Evolutionary conservation across 495 filamentous ascomycete genomes (phyloP).

Genomic region (Friedmanniomyces endolithicus): DNA sequence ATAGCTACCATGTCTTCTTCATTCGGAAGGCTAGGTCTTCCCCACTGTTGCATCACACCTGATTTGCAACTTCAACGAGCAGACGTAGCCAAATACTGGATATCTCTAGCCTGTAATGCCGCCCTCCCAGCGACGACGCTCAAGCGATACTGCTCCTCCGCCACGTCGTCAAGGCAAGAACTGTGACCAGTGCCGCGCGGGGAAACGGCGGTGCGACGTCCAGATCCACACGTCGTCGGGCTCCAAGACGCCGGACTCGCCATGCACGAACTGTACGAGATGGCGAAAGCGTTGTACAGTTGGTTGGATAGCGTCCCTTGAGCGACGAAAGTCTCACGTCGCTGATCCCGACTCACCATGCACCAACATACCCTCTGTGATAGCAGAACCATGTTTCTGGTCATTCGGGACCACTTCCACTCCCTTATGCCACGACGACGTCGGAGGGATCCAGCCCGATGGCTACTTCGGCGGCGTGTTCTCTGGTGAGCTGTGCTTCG

Average conservation of each 20-base stretch:
- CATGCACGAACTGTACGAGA: not conserved
- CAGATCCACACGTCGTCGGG: not conserved
- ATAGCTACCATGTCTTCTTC: not conserved
- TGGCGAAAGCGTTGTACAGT: not conserved
- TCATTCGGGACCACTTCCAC: not conserved
- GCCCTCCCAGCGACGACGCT: not conserved
- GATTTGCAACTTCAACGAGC: not conserved
- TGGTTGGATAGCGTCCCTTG: not conserved
- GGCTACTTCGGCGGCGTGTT: not conserved
- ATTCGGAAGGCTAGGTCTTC: too few species aligned
- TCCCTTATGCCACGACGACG: not conserved
- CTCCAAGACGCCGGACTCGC: not conserved
- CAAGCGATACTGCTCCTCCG: not conserved
- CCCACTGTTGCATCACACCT: not conserved
- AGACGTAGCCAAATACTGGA: not conserved
- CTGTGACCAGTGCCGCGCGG: slow-evolving; percentile 7
- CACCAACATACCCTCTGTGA: not conserved
- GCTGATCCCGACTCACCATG: not conserved
- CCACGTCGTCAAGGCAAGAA: slow-evolving; percentile 2
- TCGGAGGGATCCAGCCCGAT: not conserved
- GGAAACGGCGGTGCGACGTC: slow-evolving; percentile 8
- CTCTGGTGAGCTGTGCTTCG: not conserved
- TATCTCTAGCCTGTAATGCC: not conserved
- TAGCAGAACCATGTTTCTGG: not conserved
- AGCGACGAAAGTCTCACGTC: not conserved